Evolutionary conservation across 1,284 basidiomycete genomes (phyloP).

Genomic region (Pascua sp.): DNA sequence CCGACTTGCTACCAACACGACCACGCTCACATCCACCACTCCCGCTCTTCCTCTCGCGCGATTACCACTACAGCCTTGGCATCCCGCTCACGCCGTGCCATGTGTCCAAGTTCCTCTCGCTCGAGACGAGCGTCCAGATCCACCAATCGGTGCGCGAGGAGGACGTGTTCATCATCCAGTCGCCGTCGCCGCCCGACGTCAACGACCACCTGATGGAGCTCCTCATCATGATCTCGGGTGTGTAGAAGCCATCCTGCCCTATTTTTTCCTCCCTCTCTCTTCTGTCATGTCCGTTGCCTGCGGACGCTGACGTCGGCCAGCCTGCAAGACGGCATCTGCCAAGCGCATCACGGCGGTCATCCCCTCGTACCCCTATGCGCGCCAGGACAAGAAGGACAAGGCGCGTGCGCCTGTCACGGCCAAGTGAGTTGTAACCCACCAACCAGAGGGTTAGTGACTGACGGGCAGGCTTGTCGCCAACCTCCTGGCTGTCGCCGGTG

Average conservation of each 20-base stretch:
- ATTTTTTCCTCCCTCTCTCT: neutral
- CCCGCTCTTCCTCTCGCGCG: neutral
- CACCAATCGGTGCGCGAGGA: slow-evolving; percentile 94
- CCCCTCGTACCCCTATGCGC: slow-evolving; percentile 93
- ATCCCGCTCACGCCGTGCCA: slow-evolving; percentile 84
- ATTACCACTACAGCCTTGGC: slow-evolving; percentile 65
- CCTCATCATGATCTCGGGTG: slow-evolving; percentile 53
- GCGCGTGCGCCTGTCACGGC: slow-evolving; percentile 95
- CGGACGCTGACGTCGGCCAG: slow-evolving; percentile 51
- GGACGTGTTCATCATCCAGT: slow-evolving; percentile 93
- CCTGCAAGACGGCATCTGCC: slow-evolving; percentile 96
- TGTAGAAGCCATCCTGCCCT: slow-evolving; percentile 9
- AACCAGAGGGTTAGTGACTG: neutral
- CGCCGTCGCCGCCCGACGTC: slow-evolving; percentile 48
- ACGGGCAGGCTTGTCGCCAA: slow-evolving; percentile 72
- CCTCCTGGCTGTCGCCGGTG: slow-evolving; percentile 93
- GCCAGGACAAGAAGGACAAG: slow-evolving; percentile 99
- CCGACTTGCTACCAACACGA: neutral
- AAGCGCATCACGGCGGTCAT: slow-evolving; percentile 97
- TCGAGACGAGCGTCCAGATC: slow-evolving; percentile 88
- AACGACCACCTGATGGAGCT: slow-evolving; percentile 56
- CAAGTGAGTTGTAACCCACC: slow-evolving; percentile 55
- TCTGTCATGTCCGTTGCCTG: neutral
- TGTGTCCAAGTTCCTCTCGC: slow-evolving; percentile 94
- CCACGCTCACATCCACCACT: slow-evolving; percentile 7